Base-by-base conservation (phyloP, 805 yeast species). In the Blastobotrys attinorum region DNA sequence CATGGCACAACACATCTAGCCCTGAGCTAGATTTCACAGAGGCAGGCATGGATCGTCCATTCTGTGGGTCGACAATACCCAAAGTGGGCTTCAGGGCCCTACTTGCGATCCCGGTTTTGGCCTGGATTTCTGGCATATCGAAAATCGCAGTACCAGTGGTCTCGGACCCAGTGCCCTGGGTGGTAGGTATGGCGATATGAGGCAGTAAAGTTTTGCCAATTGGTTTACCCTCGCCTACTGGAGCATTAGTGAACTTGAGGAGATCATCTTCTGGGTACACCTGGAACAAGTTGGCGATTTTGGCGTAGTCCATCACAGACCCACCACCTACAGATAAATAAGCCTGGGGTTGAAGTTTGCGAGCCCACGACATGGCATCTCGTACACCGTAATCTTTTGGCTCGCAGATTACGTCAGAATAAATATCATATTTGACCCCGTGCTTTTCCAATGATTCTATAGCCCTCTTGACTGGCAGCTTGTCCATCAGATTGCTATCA, bases 151-250 rank as follows among this genome's bases (percentile, higher is more conserved):
- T 67, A 18, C 71, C 70, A 6, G 73, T 69, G 44, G 72, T 65
- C 53, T 69, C 73, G 8, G 72, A 68, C 21, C 72, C 73, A 17
- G 73, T 69, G 17, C 73, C 73, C 10, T 73, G 72, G 4, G 73
- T 69, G 18, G 73, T 69, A 35, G 72, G 72, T 33, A 69, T 60
- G 4, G 72, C 72, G 43, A 68, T 62, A 48, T 69, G 47, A 4
- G 73, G 73, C 47, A 57, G 53, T 44, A 69, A 55, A 35, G 53
- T 48, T 34, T 53, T 48, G 20, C 55, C 61, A 29, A 65, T 53
- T 13, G 69, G 67, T 44, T 54, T 47, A 2, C 66, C 69, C 42
- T 61, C 61, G 13, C 69, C 69, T 15, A 65, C 48, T 13, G 69
- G 69, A 8, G 69, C 67, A 53, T 67, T 68, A 44, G 68, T 69